Base-by-base conservation (phyloP, 1,284 basidiomycete species). In the Paramarasmius palmivorus region DNA sequence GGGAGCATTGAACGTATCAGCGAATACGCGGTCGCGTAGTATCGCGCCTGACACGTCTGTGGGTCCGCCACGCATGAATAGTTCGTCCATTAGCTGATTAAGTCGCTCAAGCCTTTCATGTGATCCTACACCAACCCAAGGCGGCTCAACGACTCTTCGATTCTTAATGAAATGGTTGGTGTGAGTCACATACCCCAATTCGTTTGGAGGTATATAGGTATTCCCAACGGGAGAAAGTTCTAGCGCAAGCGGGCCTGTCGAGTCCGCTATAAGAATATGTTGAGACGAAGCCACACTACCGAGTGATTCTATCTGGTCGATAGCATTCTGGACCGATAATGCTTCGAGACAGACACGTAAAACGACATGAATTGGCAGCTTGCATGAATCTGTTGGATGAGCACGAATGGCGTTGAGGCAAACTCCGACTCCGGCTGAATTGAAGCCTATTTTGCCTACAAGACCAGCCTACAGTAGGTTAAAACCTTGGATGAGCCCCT, bases 361-460 rank as follows among this genome's bases (percentile, higher is more conserved):
- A 37, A 55, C 55, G 26, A 60, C 34, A 41, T 60, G 59, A 29
- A 57, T 56, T 26, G 59, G 59, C 22, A 60, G 50, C 29, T 56
- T 56, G n/a, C 42, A 40, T 37, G 50, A n/a, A 44, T 56, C 50
- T 23, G 53, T 57, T 22, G 56, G 56, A 32, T 50, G 54, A 3
- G 59, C 59, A n/a, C 59, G 59, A 37, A 60, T 56, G 22, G 59
- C 59, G 38, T 60, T 60, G 20, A 60, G 54, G 32, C 56, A 57
- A 29, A 54, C 54, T 47, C 59, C 59, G 3, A 60, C 54, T 14
- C 54, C 53, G 32, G 52, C 49, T 23, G 54, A 56, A 47, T 60
- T 60, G 50, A 60, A 56, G 39, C 59, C 59, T n/a, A 60, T 60
- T 49, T 60, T 60, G 34, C 57, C 59, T 12, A 60, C 52, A 47